Percentiles rank a stretch among this genome's conserved stretches.
Conservation (phyloP, 129 eudicot genomes). For the Chrysanthemum seticuspe region DNA sequence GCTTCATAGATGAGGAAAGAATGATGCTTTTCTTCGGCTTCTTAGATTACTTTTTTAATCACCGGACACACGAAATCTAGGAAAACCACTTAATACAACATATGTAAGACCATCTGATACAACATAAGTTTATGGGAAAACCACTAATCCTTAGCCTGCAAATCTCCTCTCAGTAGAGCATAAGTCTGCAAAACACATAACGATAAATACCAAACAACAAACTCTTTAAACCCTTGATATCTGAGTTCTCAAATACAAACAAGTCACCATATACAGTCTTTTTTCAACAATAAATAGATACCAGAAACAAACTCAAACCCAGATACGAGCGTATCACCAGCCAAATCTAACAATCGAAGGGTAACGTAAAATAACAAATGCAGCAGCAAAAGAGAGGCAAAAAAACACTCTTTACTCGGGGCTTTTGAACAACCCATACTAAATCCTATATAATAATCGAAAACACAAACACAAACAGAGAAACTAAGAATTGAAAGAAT, state of each 20-base stretch:
- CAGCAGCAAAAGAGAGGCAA: slow-evolving; percentile 34
- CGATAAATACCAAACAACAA: slow-evolving; percentile 23
- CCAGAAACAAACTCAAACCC: slow-evolving; percentile 41
- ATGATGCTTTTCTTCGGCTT: not conserved
- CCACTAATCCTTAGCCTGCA: no score
- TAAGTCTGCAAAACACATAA: not conserved
- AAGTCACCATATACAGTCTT: slow-evolving; percentile 35
- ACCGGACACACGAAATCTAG: no score
- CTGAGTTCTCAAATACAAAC: slow-evolving; percentile 34
- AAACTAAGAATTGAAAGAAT: slow-evolving; percentile 27
- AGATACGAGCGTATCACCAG: slow-evolving; percentile 1
- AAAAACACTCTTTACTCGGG: slow-evolving; percentile 64
- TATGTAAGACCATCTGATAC: no score
- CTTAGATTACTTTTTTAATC: slow-evolving; percentile 20
- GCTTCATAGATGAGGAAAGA: no score
- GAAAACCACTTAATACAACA: no score
- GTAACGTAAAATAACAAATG: slow-evolving; percentile 6
- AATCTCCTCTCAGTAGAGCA: not conserved
- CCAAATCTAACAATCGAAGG: slow-evolving; percentile 23
- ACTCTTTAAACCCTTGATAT: slow-evolving; percentile 24
- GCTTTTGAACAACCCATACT: slow-evolving; percentile 30
- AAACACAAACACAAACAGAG: slow-evolving; percentile 17
- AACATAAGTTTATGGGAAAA: no score
- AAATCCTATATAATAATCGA: slow-evolving; percentile 30
- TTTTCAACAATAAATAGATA: slow-evolving; percentile 22